phyloP scores from a whole-genome alignment of 1,139 yeast genomes.

The Magnusiomyces tetraspermus region DNA sequence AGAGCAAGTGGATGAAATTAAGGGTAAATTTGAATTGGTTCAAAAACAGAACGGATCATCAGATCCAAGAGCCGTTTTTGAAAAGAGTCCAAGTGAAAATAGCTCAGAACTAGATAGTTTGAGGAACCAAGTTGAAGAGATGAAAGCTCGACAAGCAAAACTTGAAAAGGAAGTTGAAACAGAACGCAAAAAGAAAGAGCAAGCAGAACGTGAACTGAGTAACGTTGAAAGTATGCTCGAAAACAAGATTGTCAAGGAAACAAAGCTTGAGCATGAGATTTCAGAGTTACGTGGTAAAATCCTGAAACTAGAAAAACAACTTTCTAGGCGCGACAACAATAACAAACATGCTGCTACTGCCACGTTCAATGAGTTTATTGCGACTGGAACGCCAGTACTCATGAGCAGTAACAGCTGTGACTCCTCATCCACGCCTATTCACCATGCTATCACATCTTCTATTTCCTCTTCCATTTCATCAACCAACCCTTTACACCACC shows the following conservation, averaged over 20 bases:
- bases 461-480: too few relatives aligned
- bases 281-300: not conserved
- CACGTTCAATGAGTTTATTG: not conserved
- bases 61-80: not conserved
- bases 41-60: conserved; percentile 5
- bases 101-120: not conserved
- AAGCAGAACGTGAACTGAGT: conserved; percentile 9
- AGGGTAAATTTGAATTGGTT: conserved; percentile 15
- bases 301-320: not conserved
- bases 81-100: too few relatives aligned
- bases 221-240: conserved; percentile 11
- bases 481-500: too few relatives aligned
- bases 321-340: not conserved
- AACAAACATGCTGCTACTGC: not conserved
- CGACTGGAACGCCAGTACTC: not conserved
- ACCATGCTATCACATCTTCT: not conserved
- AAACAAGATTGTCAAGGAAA: conserved; percentile 11
- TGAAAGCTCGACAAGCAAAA: not conserved
- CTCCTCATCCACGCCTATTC: not conserved
- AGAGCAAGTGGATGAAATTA: conserved; percentile 24
- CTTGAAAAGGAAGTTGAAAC: conserved; percentile 5
- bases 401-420: not conserved
- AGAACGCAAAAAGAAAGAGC: conserved; percentile 7
- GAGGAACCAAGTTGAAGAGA: not conserved
- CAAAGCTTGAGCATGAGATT: conserved; percentile 8